These are phyloP conservation scores for Botrytis paeoniae DNA, from an alignment of 2,329 filamentous ascomycete species.

Conservation along the genomic window DNA sequence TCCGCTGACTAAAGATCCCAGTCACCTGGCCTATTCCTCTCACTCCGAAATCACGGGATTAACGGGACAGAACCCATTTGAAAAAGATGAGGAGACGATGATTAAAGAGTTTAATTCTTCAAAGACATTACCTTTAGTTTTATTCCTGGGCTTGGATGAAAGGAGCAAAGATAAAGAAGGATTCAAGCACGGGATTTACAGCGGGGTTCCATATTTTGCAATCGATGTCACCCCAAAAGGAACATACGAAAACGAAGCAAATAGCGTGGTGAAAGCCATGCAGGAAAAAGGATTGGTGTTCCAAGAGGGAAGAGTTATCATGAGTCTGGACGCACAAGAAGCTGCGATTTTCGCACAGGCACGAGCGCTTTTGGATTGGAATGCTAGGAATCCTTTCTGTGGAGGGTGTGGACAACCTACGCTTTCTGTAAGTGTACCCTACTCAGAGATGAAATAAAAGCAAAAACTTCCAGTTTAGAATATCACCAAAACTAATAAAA, in stretches of 20 bases:
- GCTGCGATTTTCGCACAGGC: slow-evolving; percentile 90
- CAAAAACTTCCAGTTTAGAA: not conserved
- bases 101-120: slow-evolving; percentile 72
- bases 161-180: slow-evolving; percentile 44
- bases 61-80: slow-evolving; percentile 70
- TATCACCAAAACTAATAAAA: not conserved
- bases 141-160: slow-evolving; percentile 86
- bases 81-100: slow-evolving; percentile 66
- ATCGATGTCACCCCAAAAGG: slow-evolving; percentile 79
- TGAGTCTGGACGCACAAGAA: slow-evolving; percentile 47
- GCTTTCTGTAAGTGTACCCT: slow-evolving; percentile 52
- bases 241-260: slow-evolving; percentile 58
- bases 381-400: slow-evolving; percentile 87
- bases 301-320: slow-evolving; percentile 59
- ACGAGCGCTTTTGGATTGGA: slow-evolving; percentile 89
- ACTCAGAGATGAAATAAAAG: not conserved
- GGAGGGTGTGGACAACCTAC: slow-evolving; percentile 83
- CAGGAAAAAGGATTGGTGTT: slow-evolving; percentile 64
- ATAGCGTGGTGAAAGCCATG: slow-evolving; percentile 55
- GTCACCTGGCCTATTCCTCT: slow-evolving; percentile 64
- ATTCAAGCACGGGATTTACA: slow-evolving; percentile 62
- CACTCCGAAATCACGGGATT: slow-evolving; percentile 68
- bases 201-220: slow-evolving; percentile 81
- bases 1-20: slow-evolving; percentile 60
- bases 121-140: slow-evolving; percentile 63